phyloP scores from a whole-genome alignment of 306 rosid genomes.

The Benincasa hispida region DNA sequence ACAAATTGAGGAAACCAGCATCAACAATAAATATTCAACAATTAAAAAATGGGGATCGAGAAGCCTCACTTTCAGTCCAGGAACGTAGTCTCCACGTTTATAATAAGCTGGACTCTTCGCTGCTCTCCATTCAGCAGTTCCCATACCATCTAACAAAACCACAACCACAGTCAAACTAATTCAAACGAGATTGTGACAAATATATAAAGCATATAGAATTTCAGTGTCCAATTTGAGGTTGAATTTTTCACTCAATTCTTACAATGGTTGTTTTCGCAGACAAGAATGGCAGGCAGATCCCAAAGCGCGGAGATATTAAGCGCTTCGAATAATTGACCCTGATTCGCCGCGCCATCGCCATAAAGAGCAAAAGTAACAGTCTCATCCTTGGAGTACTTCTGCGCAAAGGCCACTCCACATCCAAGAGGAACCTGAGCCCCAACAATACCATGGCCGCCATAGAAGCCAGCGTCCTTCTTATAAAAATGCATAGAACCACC shows the following conservation, averaged over 20 bases:
- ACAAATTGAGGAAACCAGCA: not conserved
- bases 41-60: not conserved
- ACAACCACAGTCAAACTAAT: conserved; percentile 2
- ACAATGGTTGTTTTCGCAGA: conserved; percentile 97
- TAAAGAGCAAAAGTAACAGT: conserved; percentile 60
- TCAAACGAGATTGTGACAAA: not conserved
- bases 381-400: conserved; percentile 66
- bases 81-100: conserved; percentile 96
- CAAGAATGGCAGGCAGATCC: conserved; percentile 92
- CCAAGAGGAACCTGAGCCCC: conserved; percentile 91
- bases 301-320: conserved; percentile 89
- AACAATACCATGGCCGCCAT: conserved; percentile 86
- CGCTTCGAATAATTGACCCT: conserved; percentile 91
- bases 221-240: not conserved
- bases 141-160: conserved; percentile 68
- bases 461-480: conserved; percentile 59
- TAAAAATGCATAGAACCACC: conserved; percentile 98
- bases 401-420: conserved; percentile 81
- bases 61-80: conserved; percentile 69
- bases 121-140: conserved; percentile 94
- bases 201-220: not conserved
- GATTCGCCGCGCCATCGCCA: conserved; percentile 96
- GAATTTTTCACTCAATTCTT: conserved; percentile 15
- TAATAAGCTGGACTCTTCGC: conserved; percentile 81
- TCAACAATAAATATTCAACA: not conserved